Base-by-base conservation (phyloP, 1,284 basidiomycete genomes). In the Peniophora sp. region DNA sequence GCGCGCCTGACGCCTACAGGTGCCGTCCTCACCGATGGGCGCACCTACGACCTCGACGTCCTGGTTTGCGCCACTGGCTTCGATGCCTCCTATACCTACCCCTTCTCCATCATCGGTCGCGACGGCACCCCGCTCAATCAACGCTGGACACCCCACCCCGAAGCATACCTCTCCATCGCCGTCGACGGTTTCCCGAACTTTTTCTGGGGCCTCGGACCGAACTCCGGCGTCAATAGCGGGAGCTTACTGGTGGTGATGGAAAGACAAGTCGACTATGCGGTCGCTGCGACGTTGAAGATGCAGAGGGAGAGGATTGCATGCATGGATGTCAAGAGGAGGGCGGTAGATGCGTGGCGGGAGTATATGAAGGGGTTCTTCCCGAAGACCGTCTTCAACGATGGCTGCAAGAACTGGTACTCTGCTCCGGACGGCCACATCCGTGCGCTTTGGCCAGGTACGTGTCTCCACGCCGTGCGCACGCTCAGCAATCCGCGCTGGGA, bases 381-480 rank as follows among this genome's bases (percentile, higher is more conserved):
- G 18, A 68, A 56, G 77, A 81, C 78, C 2, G 79, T 83, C 1
- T 84, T 74, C 59, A 71, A 72, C 35, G 73, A 75, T 51, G 74
- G 76, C 51, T 84, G 83, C 57, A 69, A 74, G 3, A 79, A 79
- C 2, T 86, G 83, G 83, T 85, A 85, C 58, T 84, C 85, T 60
- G 68, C 74, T 52, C 72, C 73, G 56, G 77, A 81, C 52, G 81
- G 83, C 2, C 70, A 76, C 1, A 67, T 83, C 2, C 70, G 72
- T 20, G 79, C 69, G 0, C 63, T 85, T 3, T 85, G 79, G 79
- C 82, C 81, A 23, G 79, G 80, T 75, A 54, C 81, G 0, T 68
- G 70, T 46, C 63, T 81, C n/a, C 80, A 83, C 51, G 76, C 75
- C 2, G 65, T 72, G 3, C 72, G 68, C 35, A 68, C 74, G 0